Conservation (phyloP, 768 basidiomycete species). For the Lentinula sp. region DNA sequence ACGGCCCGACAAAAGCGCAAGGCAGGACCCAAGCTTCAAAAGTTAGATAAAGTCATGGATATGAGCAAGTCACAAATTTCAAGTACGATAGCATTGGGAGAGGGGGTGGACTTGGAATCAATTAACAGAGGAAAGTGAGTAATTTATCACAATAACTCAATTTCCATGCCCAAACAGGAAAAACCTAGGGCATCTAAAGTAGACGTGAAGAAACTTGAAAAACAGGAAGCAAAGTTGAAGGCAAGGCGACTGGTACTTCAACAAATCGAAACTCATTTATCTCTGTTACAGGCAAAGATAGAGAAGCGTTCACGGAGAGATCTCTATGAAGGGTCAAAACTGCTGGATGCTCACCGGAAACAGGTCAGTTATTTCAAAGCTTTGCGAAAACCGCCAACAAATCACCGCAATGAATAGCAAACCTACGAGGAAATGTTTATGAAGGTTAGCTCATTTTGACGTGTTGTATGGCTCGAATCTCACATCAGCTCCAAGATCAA, state of each 20-base stretch:
- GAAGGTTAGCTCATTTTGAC: slow-evolving; percentile 50
- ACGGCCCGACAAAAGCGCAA: slow-evolving; percentile 50
- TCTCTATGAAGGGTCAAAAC: slow-evolving; percentile 93
- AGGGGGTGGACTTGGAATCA: slow-evolving; percentile 85
- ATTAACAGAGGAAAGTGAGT: slow-evolving; percentile 90
- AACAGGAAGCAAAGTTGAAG: slow-evolving; percentile 94
- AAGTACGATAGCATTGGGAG: slow-evolving; percentile 69
- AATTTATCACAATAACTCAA: slow-evolving; percentile 8
- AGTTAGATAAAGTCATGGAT: slow-evolving; percentile 83
- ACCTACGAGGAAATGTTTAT: slow-evolving; percentile 98
- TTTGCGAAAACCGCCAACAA: not conserved
- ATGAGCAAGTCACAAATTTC: slow-evolving; percentile 81
- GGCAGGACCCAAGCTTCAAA: slow-evolving; percentile 61
- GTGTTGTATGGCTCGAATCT: not conserved
- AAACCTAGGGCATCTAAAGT: slow-evolving; percentile 73
- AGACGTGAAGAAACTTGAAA: slow-evolving; percentile 93
- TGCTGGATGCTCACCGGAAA: slow-evolving; percentile 88
- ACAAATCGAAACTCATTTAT: not conserved
- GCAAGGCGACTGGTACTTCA: slow-evolving; percentile 26
- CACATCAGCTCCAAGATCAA: slow-evolving; percentile 56
- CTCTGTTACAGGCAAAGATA: slow-evolving; percentile 71
- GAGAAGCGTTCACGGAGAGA: slow-evolving; percentile 90
- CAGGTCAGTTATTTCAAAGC: slow-evolving; percentile 41
- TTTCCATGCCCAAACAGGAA: not conserved
- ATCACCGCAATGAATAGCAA: slow-evolving; percentile 49